A percentile compares a stretch with the other conserved stretches of the same genome.
phyloP scores from a whole-genome alignment of 169 alveolate genomes.

The Plasmodium chabaudi region DNA sequence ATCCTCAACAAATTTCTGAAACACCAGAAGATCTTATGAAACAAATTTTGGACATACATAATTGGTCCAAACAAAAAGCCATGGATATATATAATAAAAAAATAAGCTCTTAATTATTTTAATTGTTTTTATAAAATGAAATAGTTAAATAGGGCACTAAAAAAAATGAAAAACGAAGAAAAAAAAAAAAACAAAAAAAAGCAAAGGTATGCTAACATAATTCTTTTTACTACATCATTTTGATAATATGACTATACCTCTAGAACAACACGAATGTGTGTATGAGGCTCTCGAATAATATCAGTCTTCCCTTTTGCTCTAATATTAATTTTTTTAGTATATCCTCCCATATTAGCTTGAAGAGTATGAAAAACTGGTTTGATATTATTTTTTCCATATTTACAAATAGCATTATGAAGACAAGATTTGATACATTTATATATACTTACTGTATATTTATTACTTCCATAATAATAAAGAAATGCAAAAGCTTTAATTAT shows the following conservation, averaged over 20 bases:
- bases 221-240: neutral
- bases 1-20: constrained; percentile 23
- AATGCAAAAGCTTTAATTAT: constrained; percentile 60
- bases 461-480: constrained; percentile 65
- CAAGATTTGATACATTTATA: constrained; percentile 69
- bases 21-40: constrained; percentile 50
- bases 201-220: neutral
- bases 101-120: neutral
- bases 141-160: neutral
- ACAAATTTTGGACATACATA: constrained; percentile 38
- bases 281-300: constrained; percentile 73
- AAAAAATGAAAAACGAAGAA: neutral
- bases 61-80: constrained; percentile 40
- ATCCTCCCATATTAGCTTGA: constrained; percentile 75
- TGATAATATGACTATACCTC: constrained; percentile 10
- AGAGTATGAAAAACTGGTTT: constrained; percentile 73
- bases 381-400: constrained; percentile 66
- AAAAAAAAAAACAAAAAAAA: neutral
- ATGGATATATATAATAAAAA: constrained; percentile 14
- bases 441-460: constrained; percentile 73
- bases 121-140: neutral
- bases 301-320: constrained; percentile 72
- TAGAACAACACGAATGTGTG: constrained; percentile 71
- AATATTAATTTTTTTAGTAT: constrained; percentile 63
- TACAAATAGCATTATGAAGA: constrained; percentile 63